Evolutionary conservation across 192 early-diverging fungal genomes (phyloP).

Genomic region (Coemansia guatemalensis): DNA sequence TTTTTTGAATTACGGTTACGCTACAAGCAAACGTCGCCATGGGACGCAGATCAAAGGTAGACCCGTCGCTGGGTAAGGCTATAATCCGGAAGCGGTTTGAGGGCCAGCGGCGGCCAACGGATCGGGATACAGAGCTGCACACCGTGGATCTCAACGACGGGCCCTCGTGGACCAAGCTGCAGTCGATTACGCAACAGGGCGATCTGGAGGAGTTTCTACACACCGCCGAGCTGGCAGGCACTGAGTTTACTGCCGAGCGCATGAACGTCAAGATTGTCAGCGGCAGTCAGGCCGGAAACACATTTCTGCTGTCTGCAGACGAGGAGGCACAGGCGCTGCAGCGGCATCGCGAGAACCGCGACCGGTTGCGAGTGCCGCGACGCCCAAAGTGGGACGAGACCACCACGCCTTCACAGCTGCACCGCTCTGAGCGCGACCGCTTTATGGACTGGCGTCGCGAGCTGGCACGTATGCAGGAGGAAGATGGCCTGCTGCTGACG

Average conservation of each 20-base stretch:
- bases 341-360: constrained; percentile 75
- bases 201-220: constrained; percentile 96
- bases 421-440: constrained; percentile 75
- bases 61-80: constrained; percentile 45
- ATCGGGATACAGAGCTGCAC: constrained; percentile 61
- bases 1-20: constrained; percentile 3
- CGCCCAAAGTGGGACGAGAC: constrained; percentile 83
- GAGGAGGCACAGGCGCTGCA: constrained; percentile 76
- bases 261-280: constrained; percentile 81
- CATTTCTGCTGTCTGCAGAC: constrained; percentile 75
- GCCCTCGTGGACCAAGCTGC: constrained; percentile 81
- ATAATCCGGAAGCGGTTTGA: constrained; percentile 52
- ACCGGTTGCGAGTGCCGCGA: constrained; percentile 80
- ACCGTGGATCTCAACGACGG: constrained; percentile 85
- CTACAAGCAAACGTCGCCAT: constrained; percentile 1
- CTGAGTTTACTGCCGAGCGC: constrained; percentile 80
- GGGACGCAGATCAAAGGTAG: constrained; percentile 39
- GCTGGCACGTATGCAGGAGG: constrained; percentile 85
- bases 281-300: constrained; percentile 66
- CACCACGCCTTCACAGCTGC: constrained; percentile 80
- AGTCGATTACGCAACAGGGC: constrained; percentile 95
- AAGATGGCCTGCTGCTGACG: constrained; percentile 89
- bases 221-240: constrained; percentile 93
- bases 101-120: constrained; percentile 53
- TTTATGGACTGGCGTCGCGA: constrained; percentile 94